These are phyloP conservation scores for Fusarium proliferatum DNA, from an alignment of 2,329 filamentous ascomycete genomes.

Conservation along the genomic window DNA sequence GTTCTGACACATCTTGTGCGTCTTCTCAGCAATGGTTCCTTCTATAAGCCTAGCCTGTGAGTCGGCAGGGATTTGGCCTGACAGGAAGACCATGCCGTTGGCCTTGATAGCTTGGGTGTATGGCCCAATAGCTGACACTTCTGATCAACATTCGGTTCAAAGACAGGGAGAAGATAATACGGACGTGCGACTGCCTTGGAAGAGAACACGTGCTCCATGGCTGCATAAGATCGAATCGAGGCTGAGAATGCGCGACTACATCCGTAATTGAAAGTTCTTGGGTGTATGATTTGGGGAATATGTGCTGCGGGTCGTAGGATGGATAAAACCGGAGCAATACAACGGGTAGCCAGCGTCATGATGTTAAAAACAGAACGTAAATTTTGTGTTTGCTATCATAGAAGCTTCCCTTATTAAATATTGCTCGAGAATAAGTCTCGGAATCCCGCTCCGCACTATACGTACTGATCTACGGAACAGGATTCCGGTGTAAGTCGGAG, in stretches of 20 bases:
- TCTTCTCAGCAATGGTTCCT: conserved; percentile 62
- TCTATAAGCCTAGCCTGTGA: conserved; percentile 66
- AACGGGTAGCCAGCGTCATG: not conserved
- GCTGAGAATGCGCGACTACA: not conserved
- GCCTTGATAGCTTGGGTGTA: conserved; percentile 38
- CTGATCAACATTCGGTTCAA: not conserved
- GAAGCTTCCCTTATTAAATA: not conserved
- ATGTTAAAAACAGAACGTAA: not conserved
- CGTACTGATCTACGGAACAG: conserved; percentile 1
- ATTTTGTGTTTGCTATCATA: not conserved
- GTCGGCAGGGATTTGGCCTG: conserved; percentile 75
- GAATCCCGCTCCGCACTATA: conserved; percentile 6
- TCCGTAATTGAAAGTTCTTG: not conserved
- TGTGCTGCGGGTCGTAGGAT: not conserved
- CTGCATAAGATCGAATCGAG: not conserved
- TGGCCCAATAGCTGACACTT: conserved; percentile 15
- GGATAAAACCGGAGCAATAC: not conserved
- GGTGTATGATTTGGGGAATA: not conserved
- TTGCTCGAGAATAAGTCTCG: not conserved
- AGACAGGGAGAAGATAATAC: not conserved
- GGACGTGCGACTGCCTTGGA: conserved; percentile 16
- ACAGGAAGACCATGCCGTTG: conserved; percentile 71
- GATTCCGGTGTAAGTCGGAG: conserved; percentile 5
- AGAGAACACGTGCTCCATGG: conserved; percentile 27
- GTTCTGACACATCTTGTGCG: conserved; percentile 55